Conservation (phyloP, 2,329 filamentous ascomycete genomes). For the Penicillium sp. region DNA sequence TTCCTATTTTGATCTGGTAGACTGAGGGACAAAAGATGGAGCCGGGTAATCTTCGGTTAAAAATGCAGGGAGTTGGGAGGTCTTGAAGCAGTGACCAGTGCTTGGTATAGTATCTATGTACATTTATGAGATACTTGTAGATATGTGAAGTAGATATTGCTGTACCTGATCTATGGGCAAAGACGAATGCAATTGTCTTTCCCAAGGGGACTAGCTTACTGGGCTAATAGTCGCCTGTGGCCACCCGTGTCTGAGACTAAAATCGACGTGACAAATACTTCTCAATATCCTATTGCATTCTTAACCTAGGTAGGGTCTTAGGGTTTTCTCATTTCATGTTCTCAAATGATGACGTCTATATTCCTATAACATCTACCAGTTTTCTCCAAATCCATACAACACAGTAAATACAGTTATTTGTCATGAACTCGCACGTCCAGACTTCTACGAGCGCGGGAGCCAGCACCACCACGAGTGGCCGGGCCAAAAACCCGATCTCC, state of each 20-base stretch:
- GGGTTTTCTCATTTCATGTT: neutral
- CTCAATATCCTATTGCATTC: neutral
- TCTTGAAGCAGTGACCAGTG: neutral
- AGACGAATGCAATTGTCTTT: constrained; percentile 7
- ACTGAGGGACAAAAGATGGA: neutral
- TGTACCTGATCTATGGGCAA: neutral
- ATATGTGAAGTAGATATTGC: neutral
- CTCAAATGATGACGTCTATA: neutral
- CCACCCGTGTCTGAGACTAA: neutral
- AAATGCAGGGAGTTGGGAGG: neutral
- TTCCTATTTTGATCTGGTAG: neutral
- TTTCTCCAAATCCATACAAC: neutral
- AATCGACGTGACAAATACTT: neutral
- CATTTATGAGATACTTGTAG: neutral
- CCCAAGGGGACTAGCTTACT: neutral
- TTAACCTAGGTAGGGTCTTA: too few relatives aligned
- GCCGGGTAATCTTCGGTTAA: neutral
- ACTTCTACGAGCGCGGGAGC: neutral
- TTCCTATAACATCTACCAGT: too few relatives aligned
- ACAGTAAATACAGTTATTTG: neutral
- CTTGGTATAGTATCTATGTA: neutral
- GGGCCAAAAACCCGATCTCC: constrained; percentile 1
- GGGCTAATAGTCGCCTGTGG: neutral
- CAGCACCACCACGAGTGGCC: neutral
- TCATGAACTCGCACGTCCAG: neutral